Base-by-base conservation (phyloP, 495 filamentous ascomycete species). In the Hypoxylon fuscum region DNA sequence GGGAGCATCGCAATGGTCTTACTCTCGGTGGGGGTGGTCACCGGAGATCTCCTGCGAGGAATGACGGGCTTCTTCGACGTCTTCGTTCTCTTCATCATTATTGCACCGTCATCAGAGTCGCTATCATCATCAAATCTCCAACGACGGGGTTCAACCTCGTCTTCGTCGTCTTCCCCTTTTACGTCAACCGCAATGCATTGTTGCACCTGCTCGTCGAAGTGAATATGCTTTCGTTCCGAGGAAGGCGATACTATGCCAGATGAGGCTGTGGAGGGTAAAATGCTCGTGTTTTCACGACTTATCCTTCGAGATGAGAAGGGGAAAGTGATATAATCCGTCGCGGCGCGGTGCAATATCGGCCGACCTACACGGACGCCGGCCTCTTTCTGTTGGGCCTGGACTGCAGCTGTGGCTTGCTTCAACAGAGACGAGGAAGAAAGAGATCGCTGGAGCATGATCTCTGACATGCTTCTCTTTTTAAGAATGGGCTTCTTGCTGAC, bases 401-500 rank as follows among this genome's bases (percentile, higher is more conserved):
- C 87, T 37, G 92, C 91, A 44, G 93, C 95, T 0, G 95, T 90
- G 1, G 95, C 95, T 75, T 98, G 93, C 74, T 96, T 93, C 21
- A 98, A 77, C 0, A 98, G 85, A 1, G 93, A 96, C 3, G 96
- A 93, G 5, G 92, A 86, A 2, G 95, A 97, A 3, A 97, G 72
- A 1, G 95, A 98, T 50, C 87, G 83, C 74, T 97, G 95, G 2
- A 98, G 83, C 83, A 98, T 97, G 23, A 95, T 79, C 73, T 98
- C 95, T 0, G 95, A 98, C 75, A 96, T 92, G 68, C 90, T 96
- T 48, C 94, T 86, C 79, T 97, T 98, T 74, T 98, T 98, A 38
- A 98, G 67, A 46, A 98, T 98, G 0, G 95, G 93, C 74, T 98
- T 98, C 75, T 92, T 80, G 56, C 85, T 86, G 45, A 88, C 72